Evolutionary conservation across 768 basidiomycete genomes (phyloP), one percentile per base, ranked within the genome.

Genomic region (Mrakia hoshinonis): DNA sequence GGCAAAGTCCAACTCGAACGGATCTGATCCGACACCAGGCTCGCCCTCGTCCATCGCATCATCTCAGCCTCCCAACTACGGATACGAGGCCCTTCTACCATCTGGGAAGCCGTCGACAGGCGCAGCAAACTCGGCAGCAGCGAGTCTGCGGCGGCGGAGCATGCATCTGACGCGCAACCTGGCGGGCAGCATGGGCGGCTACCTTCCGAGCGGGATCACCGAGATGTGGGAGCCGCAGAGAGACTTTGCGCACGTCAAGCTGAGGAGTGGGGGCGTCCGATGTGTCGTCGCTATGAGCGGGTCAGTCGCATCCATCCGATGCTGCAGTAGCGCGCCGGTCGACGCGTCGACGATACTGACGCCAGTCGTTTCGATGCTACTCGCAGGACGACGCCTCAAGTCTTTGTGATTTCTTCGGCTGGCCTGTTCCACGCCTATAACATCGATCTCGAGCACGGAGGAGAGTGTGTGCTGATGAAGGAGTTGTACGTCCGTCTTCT

Each of bases 151-250:
- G 18, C 69, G 77, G 63, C 68, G 78, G 49, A 79, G 78, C 6
- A 76, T 77, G 55, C 74, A 76, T 52, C 72, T 80, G 24, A 78
- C 78, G n/a, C 79, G 79, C 74, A 77, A 76, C 43, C 70, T 80
- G 22, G 78, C 79, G 1, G 78, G 78, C 9, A 77, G 78, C 10
- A 77, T 79, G 46, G 79, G 78, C 3, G 77, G 77, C 5, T 81
- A 81, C 67, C 70, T 80, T 69, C 95, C 95, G 0, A 89, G 88
- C 74, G 88, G 91, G 0, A 79, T 98, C 58, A 91, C 92, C 24
- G 95, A 96, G 78, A 87, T 98, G 81, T 99, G 94, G 93, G 96
- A 98, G 76, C 96, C 96, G 0, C 84, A 91, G 46, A 83, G 95
- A 9, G 95, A 96, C 77, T 98, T 98, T 77, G 96, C 95, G 0